Evolutionary conservation across 768 basidiomycete genomes (phyloP), one percentile per base, ranked within the genome.

Genomic region (Leccinum variicolor): DNA sequence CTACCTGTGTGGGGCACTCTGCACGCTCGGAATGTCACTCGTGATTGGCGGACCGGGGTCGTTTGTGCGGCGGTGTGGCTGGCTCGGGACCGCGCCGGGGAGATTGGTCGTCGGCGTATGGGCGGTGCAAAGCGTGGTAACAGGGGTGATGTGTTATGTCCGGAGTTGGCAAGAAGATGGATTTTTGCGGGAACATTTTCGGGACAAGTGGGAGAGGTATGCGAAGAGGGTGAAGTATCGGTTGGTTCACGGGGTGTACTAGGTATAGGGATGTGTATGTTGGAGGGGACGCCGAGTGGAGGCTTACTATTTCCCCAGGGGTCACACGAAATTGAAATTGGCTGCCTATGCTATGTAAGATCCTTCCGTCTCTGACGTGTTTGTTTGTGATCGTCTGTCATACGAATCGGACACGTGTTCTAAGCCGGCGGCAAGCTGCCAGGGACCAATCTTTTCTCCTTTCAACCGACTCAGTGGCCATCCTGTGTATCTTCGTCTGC

Each of bases 31-130:
- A 1, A 60, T 72, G 52, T 65, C 74, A n/a, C 53, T 76, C 23
- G 63, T 69, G 23, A 68, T 72, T 41, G 66, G 62, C 10, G 69
- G 69, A 39, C 67, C 63, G 0, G 75, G 73, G 3, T 74, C 75
- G 34, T 71, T 66, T 31, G 31, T 52, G 17, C 54, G 43, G 1
- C 28, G 33, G 2, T 73, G 72, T 47, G 69, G 69, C 1, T 73
- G 71, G 69, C 66, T 71, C 21, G 54, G 50, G 3, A 72, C 67
- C 14, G 9, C 43, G 25, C 6, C 55, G 1, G 69, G 70, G 2
- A 49, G 50, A 46, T 0, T 54, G 0, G 33, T 73, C 13, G 50
- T 69, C 8, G 69, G 66, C 15, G 59, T 70, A 19, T 74, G 75
- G 75, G 48, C 49, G 9, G 21, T 62, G 36, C 74, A 75, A 53